Base-by-base conservation (phyloP, 2,329 filamentous ascomycete genomes). In the Emydomyces testavorans region DNA sequence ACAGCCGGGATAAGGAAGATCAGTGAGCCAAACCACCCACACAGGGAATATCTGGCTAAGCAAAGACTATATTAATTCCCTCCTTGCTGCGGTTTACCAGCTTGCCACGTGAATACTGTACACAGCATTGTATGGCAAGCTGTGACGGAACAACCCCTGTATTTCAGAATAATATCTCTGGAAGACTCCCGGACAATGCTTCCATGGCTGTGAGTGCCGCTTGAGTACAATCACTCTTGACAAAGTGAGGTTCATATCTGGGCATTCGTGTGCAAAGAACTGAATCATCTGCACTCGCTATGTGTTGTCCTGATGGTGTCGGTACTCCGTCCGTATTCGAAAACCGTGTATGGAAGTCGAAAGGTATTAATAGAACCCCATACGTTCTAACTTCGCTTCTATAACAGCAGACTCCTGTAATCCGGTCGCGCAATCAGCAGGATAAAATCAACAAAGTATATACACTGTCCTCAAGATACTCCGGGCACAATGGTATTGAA, bases 401-500 rank as follows among this genome's bases (percentile, higher is more conserved):
- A 47, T 40, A 16, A 20, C 16, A 32, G 45, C 45, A 40, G 35
- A 20, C 34, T 47, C 45, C 45, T 47, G 20, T 47, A 34, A 39
- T 29, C 15, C 35, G 40, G 24, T 39, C 10, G 35, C 20, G 23
- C 13, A 26, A 47, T 47, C 36, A 47, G 45, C 28, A 58, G 36
- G 32, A 11, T 28, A 24, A 41, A 43, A 28, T 18, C 28, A 42
- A 35, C 20, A 50, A 34, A 20, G 32, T 50, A 52, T 50, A 44
- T 52, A 52, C 47, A 50, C 38, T 42, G 46, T 29, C 24, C 42
- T 42, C 36, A 6, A 10, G 24, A 42, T 29, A 32, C 50, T 20
- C 50, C 46, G 42, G 36, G 36, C 34, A 52, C 42, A 46, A 42
- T n/a, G 18, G 20, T 38, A 31, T 36, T n/a, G 7, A 6, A 18